phyloP scores from a whole-genome alignment of 1,284 basidiomycete species.

The Malassezia equina region DNA sequence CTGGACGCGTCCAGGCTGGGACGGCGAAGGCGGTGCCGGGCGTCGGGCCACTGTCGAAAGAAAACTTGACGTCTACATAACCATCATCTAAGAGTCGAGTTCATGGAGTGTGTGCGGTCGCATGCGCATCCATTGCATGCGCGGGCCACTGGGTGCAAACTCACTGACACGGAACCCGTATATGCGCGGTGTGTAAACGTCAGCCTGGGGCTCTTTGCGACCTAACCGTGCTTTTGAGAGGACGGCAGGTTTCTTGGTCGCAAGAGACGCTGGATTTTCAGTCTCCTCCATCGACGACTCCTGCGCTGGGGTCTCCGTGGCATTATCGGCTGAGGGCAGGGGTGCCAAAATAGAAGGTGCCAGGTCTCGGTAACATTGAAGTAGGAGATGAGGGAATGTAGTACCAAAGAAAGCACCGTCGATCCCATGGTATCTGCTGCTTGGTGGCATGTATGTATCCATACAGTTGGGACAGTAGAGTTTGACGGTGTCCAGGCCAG shows the following conservation, averaged over 20 bases:
- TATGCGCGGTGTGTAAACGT: slow-evolving; percentile 82
- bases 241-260: slow-evolving; percentile 5
- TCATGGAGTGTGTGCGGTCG: slow-evolving; percentile 70
- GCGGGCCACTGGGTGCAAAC: slow-evolving; percentile 68
- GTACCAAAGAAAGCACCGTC: slow-evolving; percentile 99
- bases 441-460: slow-evolving; percentile 90
- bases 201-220: slow-evolving; percentile 21
- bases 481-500: slow-evolving; percentile 97
- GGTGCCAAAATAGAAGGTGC: slow-evolving; percentile 40
- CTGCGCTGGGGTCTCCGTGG: not conserved
- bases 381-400: slow-evolving; percentile 92
- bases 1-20: too few species aligned
- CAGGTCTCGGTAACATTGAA: slow-evolving; percentile 74
- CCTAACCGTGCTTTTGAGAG: slow-evolving; percentile 32
- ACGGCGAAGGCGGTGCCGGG: too few species aligned
- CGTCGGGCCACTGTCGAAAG: not conserved
- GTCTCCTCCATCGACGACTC: not conserved
- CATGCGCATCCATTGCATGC: slow-evolving; percentile 90
- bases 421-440: slow-evolving; percentile 86
- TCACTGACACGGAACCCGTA: slow-evolving; percentile 63
- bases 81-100: slow-evolving; percentile 53
- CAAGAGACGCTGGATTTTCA: not conserved
- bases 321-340: not conserved
- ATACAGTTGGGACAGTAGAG: slow-evolving; percentile 97
- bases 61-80: not conserved